Base-by-base conservation (phyloP, 148 eudicot genomes). In the Diospyros lotus region DNA sequence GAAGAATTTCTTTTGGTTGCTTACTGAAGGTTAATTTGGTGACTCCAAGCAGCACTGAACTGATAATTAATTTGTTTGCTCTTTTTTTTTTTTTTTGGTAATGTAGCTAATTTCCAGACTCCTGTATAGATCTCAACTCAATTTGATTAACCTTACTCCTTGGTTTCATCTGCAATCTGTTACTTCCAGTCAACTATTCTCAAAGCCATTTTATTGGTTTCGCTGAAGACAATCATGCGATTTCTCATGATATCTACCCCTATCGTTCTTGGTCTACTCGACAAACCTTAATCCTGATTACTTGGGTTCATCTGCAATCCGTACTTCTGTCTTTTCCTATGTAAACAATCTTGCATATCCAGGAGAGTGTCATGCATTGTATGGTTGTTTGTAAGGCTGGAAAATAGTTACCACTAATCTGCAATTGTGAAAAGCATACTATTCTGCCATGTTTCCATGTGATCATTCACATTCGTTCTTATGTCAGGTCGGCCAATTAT, bases 401-500 rank as follows among this genome's bases (percentile, higher is more conserved):
- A 68, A 68, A 46, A 5, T 51, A 51, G 40, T 5, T 8, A 48
- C 8, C 52, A 48, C 8, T 39, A 3, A 72, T 10, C 53, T 48
- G 55, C 11, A 52, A 9, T 52, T 51, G 58, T 18, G 41, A 9
- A 71, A 58, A 56, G 73, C 10, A 41, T 60, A 38, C n/a, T 14
- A 46, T 15, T 60, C 4, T 3, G 6, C 55, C 4, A 44, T 10
- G 42, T 55, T 58, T 66, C 15, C 44, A 45, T 13, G 40, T 77
- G 53, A 43, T 67, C 63, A 40, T 68, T 73, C 38, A 50, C 39
- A 40, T 77, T 71, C 44, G 58, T 73, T 70, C 50, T 77, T 68
- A 38, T 85, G 71, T 78, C 85, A 94, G 98, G 89, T 88, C 97
- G 66, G 83, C 97, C 46, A 95, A 95, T 81, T 92, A 92, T 80